A percentile compares a stretch with the other conserved stretches of the same genome.
Conservation (phyloP, 2,329 filamentous ascomycete species). For the Venturia asperata region DNA sequence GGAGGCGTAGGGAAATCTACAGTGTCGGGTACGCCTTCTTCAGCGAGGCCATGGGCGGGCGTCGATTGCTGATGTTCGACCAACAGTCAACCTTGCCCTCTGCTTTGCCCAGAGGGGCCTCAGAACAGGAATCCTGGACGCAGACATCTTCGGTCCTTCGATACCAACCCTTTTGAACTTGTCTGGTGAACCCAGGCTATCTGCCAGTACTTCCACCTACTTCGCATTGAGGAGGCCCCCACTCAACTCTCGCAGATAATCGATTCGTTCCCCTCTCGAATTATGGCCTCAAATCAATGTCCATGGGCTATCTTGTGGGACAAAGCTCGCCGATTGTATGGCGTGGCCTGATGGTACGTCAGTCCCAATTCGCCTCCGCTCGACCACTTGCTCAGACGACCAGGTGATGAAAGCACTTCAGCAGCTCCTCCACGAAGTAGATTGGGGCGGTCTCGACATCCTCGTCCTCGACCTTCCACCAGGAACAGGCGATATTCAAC, state of each 20-base stretch:
- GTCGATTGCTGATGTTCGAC: not conserved
- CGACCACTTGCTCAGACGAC: too few relatives aligned
- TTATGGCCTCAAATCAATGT: slow-evolving; percentile 97
- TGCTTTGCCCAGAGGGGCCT: slow-evolving; percentile 77
- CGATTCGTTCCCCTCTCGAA: slow-evolving; percentile 82
- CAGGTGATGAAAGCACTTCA: slow-evolving; percentile 95
- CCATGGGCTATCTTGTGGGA: slow-evolving; percentile 87
- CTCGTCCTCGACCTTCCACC: slow-evolving; percentile 87
- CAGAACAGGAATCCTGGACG: slow-evolving; percentile 81
- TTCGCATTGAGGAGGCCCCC: not conserved
- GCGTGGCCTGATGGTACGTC: slow-evolving; percentile 80
- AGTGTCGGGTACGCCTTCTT: slow-evolving; percentile 56
- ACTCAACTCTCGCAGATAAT: slow-evolving; percentile 48
- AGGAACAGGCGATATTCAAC: slow-evolving; percentile 89
- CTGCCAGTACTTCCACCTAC: slow-evolving; percentile 50
- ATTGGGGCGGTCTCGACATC: slow-evolving; percentile 84
- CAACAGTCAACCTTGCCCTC: slow-evolving; percentile 67
- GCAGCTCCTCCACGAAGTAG: slow-evolving; percentile 89
- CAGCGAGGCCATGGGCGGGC: not conserved
- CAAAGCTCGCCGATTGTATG: slow-evolving; percentile 81
- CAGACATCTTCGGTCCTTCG: slow-evolving; percentile 93
- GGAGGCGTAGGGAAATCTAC: slow-evolving; percentile 98
- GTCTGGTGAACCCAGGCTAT: slow-evolving; percentile 68
- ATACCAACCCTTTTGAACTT: slow-evolving; percentile 86
- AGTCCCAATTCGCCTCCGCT: too few relatives aligned